Percentiles rank a stretch among this genome's conserved stretches.
Conservation (phyloP, 768 basidiomycete genomes). For the Mrakia frigida region DNA sequence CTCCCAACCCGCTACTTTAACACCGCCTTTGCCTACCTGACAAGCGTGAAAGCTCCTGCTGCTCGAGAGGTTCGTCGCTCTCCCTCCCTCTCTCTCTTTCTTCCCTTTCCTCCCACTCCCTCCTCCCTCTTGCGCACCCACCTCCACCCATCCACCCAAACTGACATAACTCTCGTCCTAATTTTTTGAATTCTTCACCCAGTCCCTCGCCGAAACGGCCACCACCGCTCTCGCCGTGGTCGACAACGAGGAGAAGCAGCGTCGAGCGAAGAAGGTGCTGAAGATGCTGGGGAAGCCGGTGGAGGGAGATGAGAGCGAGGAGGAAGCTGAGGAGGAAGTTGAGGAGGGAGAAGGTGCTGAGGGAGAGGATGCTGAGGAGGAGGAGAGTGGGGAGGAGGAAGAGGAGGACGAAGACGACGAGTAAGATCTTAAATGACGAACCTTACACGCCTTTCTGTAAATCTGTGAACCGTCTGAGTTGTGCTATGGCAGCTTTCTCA, state of each 20-base stretch:
- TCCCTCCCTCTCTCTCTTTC: neutral
- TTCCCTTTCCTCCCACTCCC: neutral
- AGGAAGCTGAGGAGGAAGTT: neutral
- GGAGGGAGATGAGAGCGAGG: neutral
- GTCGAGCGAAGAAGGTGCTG: slow-evolving; percentile 10
- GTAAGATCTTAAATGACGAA: too few relatives aligned
- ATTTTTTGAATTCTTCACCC: neutral
- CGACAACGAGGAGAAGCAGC: slow-evolving; percentile 6
- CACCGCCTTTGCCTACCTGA: slow-evolving; percentile 21
- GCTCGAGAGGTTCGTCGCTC: slow-evolving; percentile 19
- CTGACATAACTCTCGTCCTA: too few relatives aligned
- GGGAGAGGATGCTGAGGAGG: neutral
- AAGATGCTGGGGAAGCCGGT: slow-evolving; percentile 4
- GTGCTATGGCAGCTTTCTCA: too few relatives aligned
- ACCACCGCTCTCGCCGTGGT: neutral
- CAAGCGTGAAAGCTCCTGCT: slow-evolving; percentile 21
- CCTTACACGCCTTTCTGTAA: too few relatives aligned
- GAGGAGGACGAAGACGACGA: neutral
- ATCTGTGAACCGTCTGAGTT: too few relatives aligned
- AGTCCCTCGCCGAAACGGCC: neutral
- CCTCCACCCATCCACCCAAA: neutral
- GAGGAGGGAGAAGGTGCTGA: neutral
- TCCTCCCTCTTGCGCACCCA: neutral
- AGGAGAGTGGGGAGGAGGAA: neutral
- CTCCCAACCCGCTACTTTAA: slow-evolving; percentile 18